These are phyloP conservation scores for Penicillium sclerotigenum DNA, from an alignment of 2,329 filamentous ascomycete genomes.

Conservation along the genomic window DNA sequence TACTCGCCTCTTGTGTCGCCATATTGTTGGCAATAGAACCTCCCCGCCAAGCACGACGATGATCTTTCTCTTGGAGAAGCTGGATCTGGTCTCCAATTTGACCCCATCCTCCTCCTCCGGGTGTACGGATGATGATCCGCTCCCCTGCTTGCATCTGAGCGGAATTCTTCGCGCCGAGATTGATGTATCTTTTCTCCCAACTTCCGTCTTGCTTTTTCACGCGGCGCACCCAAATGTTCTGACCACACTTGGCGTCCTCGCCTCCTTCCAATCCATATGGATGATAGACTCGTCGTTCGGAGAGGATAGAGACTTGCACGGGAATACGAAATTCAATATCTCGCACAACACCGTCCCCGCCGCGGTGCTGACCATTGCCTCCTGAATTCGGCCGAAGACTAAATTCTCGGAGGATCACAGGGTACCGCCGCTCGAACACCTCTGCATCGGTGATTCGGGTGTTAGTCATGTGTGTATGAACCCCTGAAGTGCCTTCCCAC, in stretches of 20 bases:
- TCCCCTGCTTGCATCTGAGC: constrained; percentile 36
- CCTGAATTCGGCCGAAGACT: constrained; percentile 61
- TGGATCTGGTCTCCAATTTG: constrained; percentile 52
- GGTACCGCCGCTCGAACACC: constrained; percentile 73
- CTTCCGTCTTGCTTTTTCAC: constrained; percentile 9
- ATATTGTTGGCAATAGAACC: constrained; percentile 53
- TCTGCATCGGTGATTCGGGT: constrained; percentile 79
- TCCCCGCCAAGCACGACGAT: constrained; percentile 57
- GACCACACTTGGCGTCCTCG: constrained; percentile 69
- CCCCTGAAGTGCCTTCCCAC: constrained; percentile 71
- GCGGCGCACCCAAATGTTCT: constrained; percentile 72
- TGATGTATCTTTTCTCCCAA: constrained; percentile 25
- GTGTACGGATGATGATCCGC: constrained; percentile 38
- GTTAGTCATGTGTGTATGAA: constrained; percentile 86
- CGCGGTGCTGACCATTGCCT: constrained; percentile 62
- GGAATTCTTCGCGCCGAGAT: constrained; percentile 33
- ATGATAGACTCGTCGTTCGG: constrained; percentile 67
- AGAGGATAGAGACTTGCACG: constrained; percentile 72
- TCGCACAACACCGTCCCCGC: constrained; percentile 73
- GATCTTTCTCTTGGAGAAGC: constrained; percentile 54
- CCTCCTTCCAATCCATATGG: constrained; percentile 81
- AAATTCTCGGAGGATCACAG: constrained; percentile 70
- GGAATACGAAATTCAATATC: constrained; percentile 80
- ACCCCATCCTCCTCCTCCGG: constrained; percentile 41
- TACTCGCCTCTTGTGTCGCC: constrained; percentile 51